Evolutionary conservation across 345 rosid genomes (phyloP).

Genomic region (Salix arbutifolia): DNA sequence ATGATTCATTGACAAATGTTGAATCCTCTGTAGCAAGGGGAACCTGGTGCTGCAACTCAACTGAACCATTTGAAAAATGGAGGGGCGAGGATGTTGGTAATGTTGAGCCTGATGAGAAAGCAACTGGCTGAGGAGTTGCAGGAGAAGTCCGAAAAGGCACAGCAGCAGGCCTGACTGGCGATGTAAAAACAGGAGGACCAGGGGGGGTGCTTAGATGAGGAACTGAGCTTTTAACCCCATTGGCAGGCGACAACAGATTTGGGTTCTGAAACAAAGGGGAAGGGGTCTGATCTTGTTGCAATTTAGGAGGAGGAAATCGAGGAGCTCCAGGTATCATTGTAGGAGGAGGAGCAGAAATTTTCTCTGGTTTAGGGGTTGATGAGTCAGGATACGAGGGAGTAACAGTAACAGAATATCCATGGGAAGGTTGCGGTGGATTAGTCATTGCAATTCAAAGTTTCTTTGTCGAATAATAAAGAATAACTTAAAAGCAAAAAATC

Average conservation of each 20-base stretch:
- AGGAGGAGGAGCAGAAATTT: slow-evolving; percentile 45
- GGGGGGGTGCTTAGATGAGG: slow-evolving; percentile 91
- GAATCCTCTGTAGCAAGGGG: slow-evolving; percentile 52
- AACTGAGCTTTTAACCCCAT: slow-evolving; percentile 57
- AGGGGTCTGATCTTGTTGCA: slow-evolving; percentile 54
- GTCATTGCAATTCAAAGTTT: slow-evolving; percentile 50
- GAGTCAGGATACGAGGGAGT: slow-evolving; percentile 40
- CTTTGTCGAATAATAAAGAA: slow-evolving; percentile 12
- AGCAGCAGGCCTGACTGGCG: slow-evolving; percentile 91
- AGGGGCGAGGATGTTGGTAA: slow-evolving; percentile 82
- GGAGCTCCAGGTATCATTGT: slow-evolving; percentile 47
- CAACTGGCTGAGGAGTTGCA: slow-evolving; percentile 86
- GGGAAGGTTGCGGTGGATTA: slow-evolving; percentile 46
- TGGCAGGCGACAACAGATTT: slow-evolving; percentile 50
- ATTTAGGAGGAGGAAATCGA: slow-evolving; percentile 56
- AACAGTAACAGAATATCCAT: slow-evolving; percentile 39
- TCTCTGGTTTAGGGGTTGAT: slow-evolving; percentile 40
- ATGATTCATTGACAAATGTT: slow-evolving; percentile 36
- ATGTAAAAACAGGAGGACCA: slow-evolving; percentile 81
- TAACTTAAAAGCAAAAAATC: slow-evolving; percentile 13
- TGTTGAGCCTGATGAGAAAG: slow-evolving; percentile 66
- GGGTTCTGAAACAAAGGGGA: slow-evolving; percentile 53
- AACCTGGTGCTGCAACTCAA: slow-evolving; percentile 48
- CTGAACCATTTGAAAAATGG: slow-evolving; percentile 63
- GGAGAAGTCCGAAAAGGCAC: slow-evolving; percentile 92